A percentile compares a stretch with the other conserved stretches of the same genome.
These are phyloP conservation scores for Metarhizium sp. DNA, from an alignment of 2,329 filamentous ascomycete species.

Conservation along the genomic window DNA sequence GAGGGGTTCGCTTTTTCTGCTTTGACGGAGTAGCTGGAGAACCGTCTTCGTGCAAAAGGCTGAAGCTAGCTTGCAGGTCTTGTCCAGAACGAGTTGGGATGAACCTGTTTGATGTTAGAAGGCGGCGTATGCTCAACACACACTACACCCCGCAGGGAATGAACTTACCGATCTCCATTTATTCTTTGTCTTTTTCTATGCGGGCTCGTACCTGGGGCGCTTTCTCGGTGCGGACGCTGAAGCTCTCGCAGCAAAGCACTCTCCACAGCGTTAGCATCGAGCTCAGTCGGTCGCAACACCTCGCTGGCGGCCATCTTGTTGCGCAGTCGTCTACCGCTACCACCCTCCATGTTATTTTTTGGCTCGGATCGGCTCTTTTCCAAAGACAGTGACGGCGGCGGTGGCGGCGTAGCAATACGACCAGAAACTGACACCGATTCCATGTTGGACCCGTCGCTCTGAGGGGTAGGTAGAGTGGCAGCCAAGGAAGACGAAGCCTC, in stretches of 20 bases:
- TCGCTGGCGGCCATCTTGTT: slow-evolving; percentile 27
- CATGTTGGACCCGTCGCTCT: not conserved
- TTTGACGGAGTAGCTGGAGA: slow-evolving; percentile 87
- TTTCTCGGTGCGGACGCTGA: slow-evolving; percentile 40
- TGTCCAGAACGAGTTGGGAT: slow-evolving; percentile 91
- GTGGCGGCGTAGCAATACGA: slow-evolving; percentile 34
- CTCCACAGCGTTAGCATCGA: slow-evolving; percentile 42
- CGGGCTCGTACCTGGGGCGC: slow-evolving; percentile 43
- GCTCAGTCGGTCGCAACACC: slow-evolving; percentile 22
- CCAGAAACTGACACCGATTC: slow-evolving; percentile 13
- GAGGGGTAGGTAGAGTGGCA: slow-evolving; percentile 16
- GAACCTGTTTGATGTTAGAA: slow-evolving; percentile 51
- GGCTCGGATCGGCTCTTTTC: slow-evolving; percentile 34
- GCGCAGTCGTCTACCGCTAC: slow-evolving; percentile 22
- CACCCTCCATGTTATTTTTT: slow-evolving; percentile 28
- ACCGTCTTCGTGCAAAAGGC: slow-evolving; percentile 80
- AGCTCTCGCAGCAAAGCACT: slow-evolving; percentile 42
- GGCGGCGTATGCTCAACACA: not conserved
- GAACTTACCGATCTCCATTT: slow-evolving; percentile 48
- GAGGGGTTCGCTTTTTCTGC: slow-evolving; percentile 73
- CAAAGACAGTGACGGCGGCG: slow-evolving; percentile 18
- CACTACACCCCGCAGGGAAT: not conserved
- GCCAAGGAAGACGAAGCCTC: slow-evolving; percentile 16
- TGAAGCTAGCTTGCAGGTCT: slow-evolving; percentile 89
- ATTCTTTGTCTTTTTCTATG: slow-evolving; percentile 51